Conservation (phyloP, 495 filamentous ascomycete genomes). For the Podospora australis region DNA sequence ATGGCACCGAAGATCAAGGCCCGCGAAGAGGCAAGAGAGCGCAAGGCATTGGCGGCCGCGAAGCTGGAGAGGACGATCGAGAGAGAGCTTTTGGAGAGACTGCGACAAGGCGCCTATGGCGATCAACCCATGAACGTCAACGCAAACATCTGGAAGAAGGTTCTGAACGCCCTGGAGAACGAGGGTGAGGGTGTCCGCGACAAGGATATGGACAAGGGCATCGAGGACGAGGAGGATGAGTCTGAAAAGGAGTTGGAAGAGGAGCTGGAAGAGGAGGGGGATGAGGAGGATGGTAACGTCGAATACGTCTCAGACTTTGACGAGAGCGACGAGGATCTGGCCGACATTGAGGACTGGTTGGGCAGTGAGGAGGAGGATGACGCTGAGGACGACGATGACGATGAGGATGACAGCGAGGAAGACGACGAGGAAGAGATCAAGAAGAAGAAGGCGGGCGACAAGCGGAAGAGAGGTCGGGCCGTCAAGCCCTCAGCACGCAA, state of each 20-base stretch:
- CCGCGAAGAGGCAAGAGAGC: slow-evolving; percentile 82
- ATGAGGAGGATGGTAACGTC: slow-evolving; percentile 62
- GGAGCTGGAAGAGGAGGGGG: slow-evolving; percentile 60
- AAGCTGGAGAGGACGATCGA: slow-evolving; percentile 96
- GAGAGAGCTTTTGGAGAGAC: slow-evolving; percentile 84
- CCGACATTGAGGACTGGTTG: slow-evolving; percentile 46
- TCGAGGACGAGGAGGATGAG: slow-evolving; percentile 76
- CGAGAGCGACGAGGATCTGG: slow-evolving; percentile 48
- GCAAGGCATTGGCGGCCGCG: slow-evolving; percentile 88
- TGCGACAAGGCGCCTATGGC: slow-evolving; percentile 90
- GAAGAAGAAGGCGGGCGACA: slow-evolving; percentile 51
- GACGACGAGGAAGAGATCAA: slow-evolving; percentile 32
- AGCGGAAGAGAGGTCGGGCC: slow-evolving; percentile 58
- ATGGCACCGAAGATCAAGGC: slow-evolving; percentile 87
- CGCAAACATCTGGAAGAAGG: slow-evolving; percentile 95
- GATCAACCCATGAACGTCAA: slow-evolving; percentile 91
- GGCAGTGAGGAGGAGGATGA: slow-evolving; percentile 44
- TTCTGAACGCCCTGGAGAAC: slow-evolving; percentile 80
- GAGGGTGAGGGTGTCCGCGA: slow-evolving; percentile 78
- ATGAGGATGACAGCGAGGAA: slow-evolving; percentile 38
- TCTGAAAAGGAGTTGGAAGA: slow-evolving; percentile 60
- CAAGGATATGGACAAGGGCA: slow-evolving; percentile 76
- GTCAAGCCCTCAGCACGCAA: slow-evolving; percentile 58
- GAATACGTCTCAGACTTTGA: slow-evolving; percentile 72
- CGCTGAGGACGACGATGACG: slow-evolving; percentile 42